Base-by-base conservation (phyloP, 306 rosid genomes). In the Corylus avellana region DNA sequence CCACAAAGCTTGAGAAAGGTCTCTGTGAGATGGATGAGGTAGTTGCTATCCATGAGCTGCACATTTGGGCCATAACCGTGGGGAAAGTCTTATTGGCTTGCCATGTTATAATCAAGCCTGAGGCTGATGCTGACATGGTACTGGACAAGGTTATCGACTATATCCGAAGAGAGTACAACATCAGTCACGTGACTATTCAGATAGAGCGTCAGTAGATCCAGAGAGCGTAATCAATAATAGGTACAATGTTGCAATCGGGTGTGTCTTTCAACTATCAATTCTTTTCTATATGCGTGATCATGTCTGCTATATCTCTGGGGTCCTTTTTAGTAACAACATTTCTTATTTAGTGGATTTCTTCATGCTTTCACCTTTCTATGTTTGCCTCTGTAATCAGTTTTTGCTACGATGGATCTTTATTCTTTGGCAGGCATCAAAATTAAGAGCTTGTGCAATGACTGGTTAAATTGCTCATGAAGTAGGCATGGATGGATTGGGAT, bases 11-110 rank as follows among this genome's bases (percentile, higher is more conserved):
- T 10, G 90, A 85, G 86, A 90, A 88, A 70, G 85, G 91, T 58
- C 83, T 85, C 14, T 82, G 85, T 61, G 94, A 89, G 86, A 81
- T 90, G 89, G 91, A 83, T 5, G 89, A 88, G 77, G 85, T 87
- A 13, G 82, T 84, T 46, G 85, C 88, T 74, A 77, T 80, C 78
- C 85, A 73, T 16, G 86, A 86, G 78, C 87, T 89, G 72, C 92
- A 80, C 76, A 81, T 74, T 48, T 83, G 87, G 90, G 85, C 90
- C 71, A 84, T 86, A 58, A 87, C 87, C 17, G 86, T 86, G 8
- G 87, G 86, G 73, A 86, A 88, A 83, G 85, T 88, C 72, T 77
- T 87, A 39, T 76, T 85, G 73, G 87, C 89, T 51, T 83, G 88
- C 51, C 89, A 79, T 84, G 86, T 86, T 51, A 88, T 88, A 48